A percentile compares a stretch with the other conserved stretches of the same genome.
phyloP scores from a whole-genome alignment of 768 basidiomycete genomes.

The Pleurotus platypus region DNA sequence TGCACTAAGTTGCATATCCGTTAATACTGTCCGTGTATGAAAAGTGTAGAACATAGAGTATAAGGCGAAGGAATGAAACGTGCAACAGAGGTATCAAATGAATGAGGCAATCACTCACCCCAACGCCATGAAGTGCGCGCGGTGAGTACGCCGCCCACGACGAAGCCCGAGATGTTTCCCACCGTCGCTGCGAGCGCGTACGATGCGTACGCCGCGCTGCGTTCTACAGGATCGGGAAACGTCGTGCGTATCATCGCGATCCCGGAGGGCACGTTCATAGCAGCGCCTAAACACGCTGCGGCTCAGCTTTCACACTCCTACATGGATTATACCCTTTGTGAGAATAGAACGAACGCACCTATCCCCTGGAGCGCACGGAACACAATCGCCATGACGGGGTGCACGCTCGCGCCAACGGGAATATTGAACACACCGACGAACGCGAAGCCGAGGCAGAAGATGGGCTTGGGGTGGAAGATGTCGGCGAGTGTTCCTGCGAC shows the following conservation, averaged over 20 bases:
- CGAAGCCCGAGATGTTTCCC: slow-evolving; percentile 35
- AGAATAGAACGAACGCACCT: background rate
- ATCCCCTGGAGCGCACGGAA: slow-evolving; percentile 13
- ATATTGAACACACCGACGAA: slow-evolving; percentile 9
- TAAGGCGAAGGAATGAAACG: too few relatives aligned
- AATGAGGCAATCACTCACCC: slow-evolving; percentile 16
- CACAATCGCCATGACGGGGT: slow-evolving; percentile 9
- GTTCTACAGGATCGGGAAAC: slow-evolving; percentile 40
- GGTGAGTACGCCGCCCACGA: slow-evolving; percentile 37
- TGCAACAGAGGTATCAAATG: too few relatives aligned
- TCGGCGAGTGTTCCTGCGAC: slow-evolving; percentile 12
- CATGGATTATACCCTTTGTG: background rate
- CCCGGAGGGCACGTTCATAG: slow-evolving; percentile 41
- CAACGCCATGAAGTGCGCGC: slow-evolving; percentile 35
- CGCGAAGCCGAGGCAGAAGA: slow-evolving; percentile 13
- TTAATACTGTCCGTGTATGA: too few relatives aligned
- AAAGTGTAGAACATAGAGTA: too few relatives aligned
- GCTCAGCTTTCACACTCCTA: too few relatives aligned
- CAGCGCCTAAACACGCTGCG: slow-evolving; percentile 23
- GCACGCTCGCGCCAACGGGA: slow-evolving; percentile 1
- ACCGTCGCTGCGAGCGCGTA: slow-evolving; percentile 42
- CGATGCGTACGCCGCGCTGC: slow-evolving; percentile 37
- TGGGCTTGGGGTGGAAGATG: slow-evolving; percentile 17
- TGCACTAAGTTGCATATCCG: slow-evolving; percentile 23
- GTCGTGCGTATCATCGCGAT: slow-evolving; percentile 10